Base-by-base conservation (phyloP, 2,329 filamentous ascomycete species). In the Venturiaceae sp. region DNA sequence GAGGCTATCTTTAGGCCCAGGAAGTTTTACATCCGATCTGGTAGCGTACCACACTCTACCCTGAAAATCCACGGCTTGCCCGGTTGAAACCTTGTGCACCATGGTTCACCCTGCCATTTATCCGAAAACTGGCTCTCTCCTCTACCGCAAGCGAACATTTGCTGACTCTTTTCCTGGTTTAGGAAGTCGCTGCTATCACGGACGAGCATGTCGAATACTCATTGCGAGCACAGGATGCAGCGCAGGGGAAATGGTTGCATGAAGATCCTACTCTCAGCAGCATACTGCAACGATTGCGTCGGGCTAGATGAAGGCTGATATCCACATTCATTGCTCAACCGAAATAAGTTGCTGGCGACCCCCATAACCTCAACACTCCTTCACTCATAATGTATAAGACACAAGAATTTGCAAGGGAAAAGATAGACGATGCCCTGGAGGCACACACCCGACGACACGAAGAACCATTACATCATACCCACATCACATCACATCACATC, bases 161-260 rank as follows among this genome's bases (percentile, higher is more conserved):
- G 30, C 44, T 50, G 44, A 50, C 44, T 30, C 13, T 30, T 21
- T 50, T n/a, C 8, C 1, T 30, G 39, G 59, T 53, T 14, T 64
- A 85, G 79, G 83, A 85, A 67, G 71, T 85, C 47, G 72, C 74
- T 14, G 73, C 75, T 28, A 75, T 85, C 61, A 83, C 82, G 14
- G 81, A 85, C 63, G 73, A 76, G 50, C 73, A 80, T 62, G 79
- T 85, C 53, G 74, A 82, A 55, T 73, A 77, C 58, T 79, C 80
- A 32, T 75, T 85, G 19, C 77, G 79, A 61, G 71, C 75, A 28
- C 77, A 80, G 41, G 83, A 85, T 65, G 65, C 72, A 46, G 71
- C 77, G 44, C 80, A 81, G 62, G 79, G 80, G 39, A 83, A 84
- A 70, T 86, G 83, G 82, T 72, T 84, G 47, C 71, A 72, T 37